Base-by-base conservation (phyloP, 306 rosid genomes). In the Quercus rubra region DNA sequence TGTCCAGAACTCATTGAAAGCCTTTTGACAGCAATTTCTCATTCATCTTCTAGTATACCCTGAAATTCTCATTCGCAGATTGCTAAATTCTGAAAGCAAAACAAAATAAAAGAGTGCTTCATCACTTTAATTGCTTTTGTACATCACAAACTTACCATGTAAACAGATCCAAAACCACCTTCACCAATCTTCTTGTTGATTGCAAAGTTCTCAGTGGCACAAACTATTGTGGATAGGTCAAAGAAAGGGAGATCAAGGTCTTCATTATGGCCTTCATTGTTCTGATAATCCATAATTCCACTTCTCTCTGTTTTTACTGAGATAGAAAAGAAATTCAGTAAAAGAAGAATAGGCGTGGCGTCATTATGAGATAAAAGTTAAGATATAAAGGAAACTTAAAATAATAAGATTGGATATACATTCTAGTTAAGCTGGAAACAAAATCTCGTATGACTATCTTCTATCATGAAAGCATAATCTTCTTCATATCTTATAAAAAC, bases 111-210 rank as follows among this genome's bases (percentile, higher is more conserved):
- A 12, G 54, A 49, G 15, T 49, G 1, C 54, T 49, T 46, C 54
- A 49, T 49, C 54, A 49, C 0, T 49, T 1, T 62, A 30, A 18
- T 33, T 49, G 4, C 59, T 31, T 9, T 4, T 28, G 3, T 2
- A 10, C 19, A 1, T 6, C 9, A 14, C 4, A 27, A 55, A 0
- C 38, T 68, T 91, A 87, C 93, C 83, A 4, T 73, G 67, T 82
- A 90, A 14, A 92, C 92, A 4, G 82, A 83, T 11, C 93, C 95
- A 77, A 92, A 92, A 19, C 91, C 93, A 27, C 94, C 93, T 83
- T 89, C 81, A 1, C 90, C 92, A 23, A 87, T 86, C 86, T 80
- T 86, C 3, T 86, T 83, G 33, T 71, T 5, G 31, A 18, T 21
- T 38, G 93, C 83, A 52, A 91, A 89, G 71, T 83, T 70, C 52